Evolutionary conservation across 208 protist genomes (phyloP).

Genomic region (Trypanosoma caninum): DNA sequence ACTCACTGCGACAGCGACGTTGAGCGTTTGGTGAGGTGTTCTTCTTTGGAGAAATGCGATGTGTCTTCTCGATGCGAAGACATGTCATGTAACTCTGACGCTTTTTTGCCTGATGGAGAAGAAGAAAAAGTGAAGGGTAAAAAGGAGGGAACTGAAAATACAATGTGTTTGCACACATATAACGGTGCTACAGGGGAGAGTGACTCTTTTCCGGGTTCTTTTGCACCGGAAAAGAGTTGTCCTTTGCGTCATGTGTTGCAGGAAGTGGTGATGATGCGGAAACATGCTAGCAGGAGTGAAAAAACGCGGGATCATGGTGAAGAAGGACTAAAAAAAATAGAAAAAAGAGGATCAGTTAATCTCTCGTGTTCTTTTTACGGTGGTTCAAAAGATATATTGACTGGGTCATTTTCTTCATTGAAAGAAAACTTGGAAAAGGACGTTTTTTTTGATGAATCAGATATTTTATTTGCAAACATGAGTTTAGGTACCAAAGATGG

Average conservation of each 20-base stretch:
- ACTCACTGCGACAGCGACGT: too few species aligned
- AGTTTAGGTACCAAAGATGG: background rate
- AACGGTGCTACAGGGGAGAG: background rate
- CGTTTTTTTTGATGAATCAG: slow-evolving; percentile 20
- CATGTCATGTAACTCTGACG: too few species aligned
- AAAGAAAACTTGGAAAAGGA: background rate
- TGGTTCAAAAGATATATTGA: background rate
- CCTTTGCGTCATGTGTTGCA: slow-evolving; percentile 15
- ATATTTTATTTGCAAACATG: background rate
- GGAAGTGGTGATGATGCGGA: slow-evolving; percentile 10
- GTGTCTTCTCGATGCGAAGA: too few species aligned
- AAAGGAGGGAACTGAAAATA: too few species aligned
- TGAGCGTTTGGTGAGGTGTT: too few species aligned
- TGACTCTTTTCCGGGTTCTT: background rate
- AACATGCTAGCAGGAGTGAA: background rate
- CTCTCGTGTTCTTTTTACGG: background rate
- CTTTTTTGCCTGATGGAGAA: too few species aligned
- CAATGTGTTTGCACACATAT: too few species aligned
- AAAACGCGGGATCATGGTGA: background rate
- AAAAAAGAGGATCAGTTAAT: too few species aligned
- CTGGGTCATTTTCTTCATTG: background rate
- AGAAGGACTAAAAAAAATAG: too few species aligned
- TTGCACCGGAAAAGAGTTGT: background rate
- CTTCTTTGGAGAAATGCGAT: too few species aligned
- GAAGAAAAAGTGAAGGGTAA: too few species aligned